Evolutionary conservation across 257 asterid species (phyloP), one percentile per base, ranked within the genome.

Genomic region (Primulina huaijiensis): DNA sequence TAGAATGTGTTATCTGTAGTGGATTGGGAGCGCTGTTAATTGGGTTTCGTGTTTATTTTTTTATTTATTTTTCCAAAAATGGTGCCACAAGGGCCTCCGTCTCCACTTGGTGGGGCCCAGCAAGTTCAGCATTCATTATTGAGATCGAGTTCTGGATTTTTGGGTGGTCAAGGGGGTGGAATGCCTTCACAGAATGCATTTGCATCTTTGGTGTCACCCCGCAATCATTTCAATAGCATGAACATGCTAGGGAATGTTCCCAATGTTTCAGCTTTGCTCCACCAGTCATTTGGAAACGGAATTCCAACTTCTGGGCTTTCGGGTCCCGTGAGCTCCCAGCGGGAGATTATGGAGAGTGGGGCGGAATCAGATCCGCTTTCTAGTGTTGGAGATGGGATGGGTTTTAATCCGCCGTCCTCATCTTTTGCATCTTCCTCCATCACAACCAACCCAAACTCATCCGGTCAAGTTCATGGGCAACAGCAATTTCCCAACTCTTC

Each of bases 121-220:
- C 74, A 85, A 30, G 81, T 83, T 62, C 88, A 87, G 2, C 73
- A 90, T 7, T 83, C 97, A 12, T 64, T 92, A 61, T 73, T 92
- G 78, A 84, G 97, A 81, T 85, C 97, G 8, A 85, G 78, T 79
- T 87, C 96, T 40, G 88, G 92, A 59, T 66, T 86, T 68, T 63
- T 90, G 96, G 82, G 90, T 58, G 90, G 92, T 70, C 95, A 88
- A 71, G 96, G 95, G 33, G 89, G 90, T 52, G 91, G 86, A 62
- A 84, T 86, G 81, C 79, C 88, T 20, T 82, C 92, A 7, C 95
- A 79, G 69, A 87, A 81, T 70, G 83, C 84, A 34, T 89, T 87
- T 60, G 76, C 88, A 1, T 83, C 96, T 66, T 64, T 87, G 79
- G 86, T 87, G 43, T 90, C 98, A 0, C 95, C 96, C 0, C 86